Evolutionary conservation across 768 basidiomycete genomes (phyloP), one percentile per base, ranked within the genome.

Genomic region (Pleurotus tuber-regium): DNA sequence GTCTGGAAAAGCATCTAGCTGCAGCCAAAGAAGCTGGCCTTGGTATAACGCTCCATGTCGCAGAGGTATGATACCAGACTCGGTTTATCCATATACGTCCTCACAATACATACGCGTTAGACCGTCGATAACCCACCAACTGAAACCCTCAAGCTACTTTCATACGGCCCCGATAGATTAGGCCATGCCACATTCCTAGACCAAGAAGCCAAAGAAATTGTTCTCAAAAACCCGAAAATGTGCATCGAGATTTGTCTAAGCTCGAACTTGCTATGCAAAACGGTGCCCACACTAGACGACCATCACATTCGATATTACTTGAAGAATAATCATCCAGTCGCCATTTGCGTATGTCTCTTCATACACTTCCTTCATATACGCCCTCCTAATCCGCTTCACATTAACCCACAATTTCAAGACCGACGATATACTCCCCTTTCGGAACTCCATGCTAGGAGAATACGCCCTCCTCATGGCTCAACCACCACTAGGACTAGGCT

Each of bases 101-200:
- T 14, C 5, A 12, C 18, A n/a, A 12, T 10, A 26, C 23, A 38
- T n/a, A 12, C 39, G 14, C 24, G 25, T 29, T 21, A 56, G 55
- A 56, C 55, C 4, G 24, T n/a, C n/a, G 12, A 16, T 26, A 82
- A 80, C 61, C 66, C 81, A 5, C 51, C 73, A 2, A 69, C 73
- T 44, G 91, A 93, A 54, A 86, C 85, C 1, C 65, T 78, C 7
- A 62, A 69, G 30, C 68, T 92, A 10, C 75, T 92, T 0, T 78
- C 79, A 1, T 84, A 76, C 64, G 64, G 67, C 18, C 90, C 90
- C 0, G 73, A 84, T 46, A 73, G 91, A 36, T 70, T 93, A 0
- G 87, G 91, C 0, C 91, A 93, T 54, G 91, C 88, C 2, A 92
- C 91, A 0, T 92, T 87, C 66, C 74, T 94, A 19, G 70, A 82